Percentiles rank a stretch among this genome's conserved stretches.
phyloP scores from a whole-genome alignment of 352 stramenopile species.

The Phytopythium mirpurense region DNA sequence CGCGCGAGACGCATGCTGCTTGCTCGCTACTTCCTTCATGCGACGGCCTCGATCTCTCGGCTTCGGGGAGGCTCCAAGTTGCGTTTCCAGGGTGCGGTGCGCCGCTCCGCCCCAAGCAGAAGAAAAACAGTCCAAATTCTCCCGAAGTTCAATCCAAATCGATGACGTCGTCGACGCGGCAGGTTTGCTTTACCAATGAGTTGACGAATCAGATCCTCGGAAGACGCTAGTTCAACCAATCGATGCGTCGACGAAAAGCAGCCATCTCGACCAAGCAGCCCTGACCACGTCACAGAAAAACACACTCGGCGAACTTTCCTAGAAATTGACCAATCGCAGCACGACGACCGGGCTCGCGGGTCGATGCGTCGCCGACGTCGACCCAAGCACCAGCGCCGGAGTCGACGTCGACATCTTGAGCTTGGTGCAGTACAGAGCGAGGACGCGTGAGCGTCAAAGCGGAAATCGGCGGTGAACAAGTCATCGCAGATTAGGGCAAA shows the following conservation, averaged over 20 bases:
- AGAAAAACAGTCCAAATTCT: conserved; percentile 9
- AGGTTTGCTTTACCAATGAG: neutral
- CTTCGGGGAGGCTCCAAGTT: too few relatives aligned
- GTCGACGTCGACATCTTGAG: conserved; percentile 5
- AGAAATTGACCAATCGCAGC: neutral
- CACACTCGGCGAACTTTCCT: too few relatives aligned
- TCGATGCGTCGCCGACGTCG: conserved; percentile 1
- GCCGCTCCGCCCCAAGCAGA: conserved; percentile 14
- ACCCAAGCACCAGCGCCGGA: conserved; percentile 3
- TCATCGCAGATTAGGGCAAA: neutral
- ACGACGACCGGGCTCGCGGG: neutral
- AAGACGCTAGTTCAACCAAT: neutral
- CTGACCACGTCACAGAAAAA: neutral
- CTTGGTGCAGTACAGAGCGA: neutral
- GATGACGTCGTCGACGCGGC: conserved; percentile 12
- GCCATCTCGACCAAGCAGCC: conserved; percentile 6
- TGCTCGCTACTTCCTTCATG: neutral
- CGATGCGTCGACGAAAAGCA: conserved; percentile 3
- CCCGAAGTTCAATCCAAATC: conserved; percentile 15
- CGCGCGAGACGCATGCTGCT: conserved; percentile 10
- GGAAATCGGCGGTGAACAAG: neutral
- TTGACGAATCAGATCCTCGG: conserved; percentile 2
- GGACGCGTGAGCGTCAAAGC: neutral
- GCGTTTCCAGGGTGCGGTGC: conserved; percentile 9
- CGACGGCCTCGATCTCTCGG: neutral